Conservation (phyloP, 257 asterid species). For the Rhazya stricta region DNA sequence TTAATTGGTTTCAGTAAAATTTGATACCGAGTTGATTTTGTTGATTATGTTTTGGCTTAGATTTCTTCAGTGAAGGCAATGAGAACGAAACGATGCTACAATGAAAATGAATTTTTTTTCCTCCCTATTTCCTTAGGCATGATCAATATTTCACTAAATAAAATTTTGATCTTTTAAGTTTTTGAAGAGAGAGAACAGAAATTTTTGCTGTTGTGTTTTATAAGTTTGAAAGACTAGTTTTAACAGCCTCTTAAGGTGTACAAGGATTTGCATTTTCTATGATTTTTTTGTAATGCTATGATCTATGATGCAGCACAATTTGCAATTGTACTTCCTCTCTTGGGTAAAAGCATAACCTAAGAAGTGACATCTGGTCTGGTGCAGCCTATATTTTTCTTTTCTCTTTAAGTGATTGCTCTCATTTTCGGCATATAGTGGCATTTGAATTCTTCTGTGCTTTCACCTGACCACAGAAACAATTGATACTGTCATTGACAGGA, state of each 20-base stretch:
- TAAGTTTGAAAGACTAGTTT: too few relatives aligned
- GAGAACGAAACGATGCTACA: neutral
- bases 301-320: neutral
- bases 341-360: neutral
- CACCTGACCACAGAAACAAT: conserved; percentile 20
- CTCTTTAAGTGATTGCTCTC: neutral
- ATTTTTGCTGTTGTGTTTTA: neutral
- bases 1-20: neutral
- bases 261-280: neutral
- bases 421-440: neutral
- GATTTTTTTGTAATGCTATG: neutral
- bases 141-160: neutral
- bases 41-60: neutral
- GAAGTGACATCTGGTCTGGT: neutral
- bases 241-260: neutral
- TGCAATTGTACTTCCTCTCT: neutral
- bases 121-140: neutral
- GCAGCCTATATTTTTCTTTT: neutral
- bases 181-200: neutral
- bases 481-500: conserved; percentile 41
- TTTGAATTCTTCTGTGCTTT: neutral
- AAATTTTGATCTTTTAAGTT: neutral
- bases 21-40: neutral
- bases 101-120: neutral
- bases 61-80: neutral